These are phyloP conservation scores for Leptographium radiaticola DNA, from an alignment of 2,329 filamentous ascomycete genomes.

Conservation along the genomic window DNA sequence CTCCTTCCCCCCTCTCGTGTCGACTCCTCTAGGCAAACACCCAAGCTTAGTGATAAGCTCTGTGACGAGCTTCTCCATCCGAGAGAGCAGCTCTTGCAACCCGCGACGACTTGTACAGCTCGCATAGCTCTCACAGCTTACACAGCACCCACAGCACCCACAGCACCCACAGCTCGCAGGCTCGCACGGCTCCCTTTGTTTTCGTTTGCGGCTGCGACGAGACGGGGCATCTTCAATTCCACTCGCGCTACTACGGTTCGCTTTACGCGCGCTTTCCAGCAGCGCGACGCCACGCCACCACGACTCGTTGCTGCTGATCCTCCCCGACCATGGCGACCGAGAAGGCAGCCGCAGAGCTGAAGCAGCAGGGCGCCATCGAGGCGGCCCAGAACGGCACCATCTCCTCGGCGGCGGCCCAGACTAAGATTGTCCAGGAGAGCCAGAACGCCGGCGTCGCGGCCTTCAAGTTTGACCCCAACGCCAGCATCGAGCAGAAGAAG, in stretches of 20 bases:
- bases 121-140: not conserved
- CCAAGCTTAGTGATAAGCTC: not conserved
- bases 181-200: not conserved
- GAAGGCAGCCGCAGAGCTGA: slow-evolving; percentile 46
- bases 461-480: slow-evolving; percentile 79
- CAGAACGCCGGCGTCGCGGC: slow-evolving; percentile 66
- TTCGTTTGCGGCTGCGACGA: not conserved
- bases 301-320: not conserved
- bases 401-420: slow-evolving; percentile 55
- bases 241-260: not conserved
- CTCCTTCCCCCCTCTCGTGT: not conserved
- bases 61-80: not conserved
- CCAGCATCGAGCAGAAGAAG: slow-evolving; percentile 69
- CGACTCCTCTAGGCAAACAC: not conserved
- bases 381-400: slow-evolving; percentile 59
- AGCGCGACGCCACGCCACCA: not conserved
- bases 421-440: slow-evolving; percentile 63
- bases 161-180: not conserved
- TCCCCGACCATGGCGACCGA: slow-evolving; percentile 17
- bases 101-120: not conserved
- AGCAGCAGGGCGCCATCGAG: slow-evolving; percentile 68
- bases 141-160: not conserved
- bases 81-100: not conserved
- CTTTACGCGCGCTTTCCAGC: not conserved
- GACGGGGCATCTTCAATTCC: not conserved